phyloP scores from a whole-genome alignment of 116 monocot genomes.

The Dioscorea cayenensis region DNA sequence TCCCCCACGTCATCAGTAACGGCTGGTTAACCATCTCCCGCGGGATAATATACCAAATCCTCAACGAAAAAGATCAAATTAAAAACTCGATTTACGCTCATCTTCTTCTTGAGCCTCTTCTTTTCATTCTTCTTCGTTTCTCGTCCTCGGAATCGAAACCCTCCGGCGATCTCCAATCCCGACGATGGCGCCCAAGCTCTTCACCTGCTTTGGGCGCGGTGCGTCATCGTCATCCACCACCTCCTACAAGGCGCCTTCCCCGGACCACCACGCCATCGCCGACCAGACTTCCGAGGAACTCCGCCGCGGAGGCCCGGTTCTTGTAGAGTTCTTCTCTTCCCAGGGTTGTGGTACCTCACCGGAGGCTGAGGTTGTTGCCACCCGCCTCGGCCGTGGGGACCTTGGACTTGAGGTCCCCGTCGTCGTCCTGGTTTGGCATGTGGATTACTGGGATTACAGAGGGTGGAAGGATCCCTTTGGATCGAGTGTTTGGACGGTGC shows the following conservation, averaged over 20 bases:
- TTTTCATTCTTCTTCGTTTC: no score
- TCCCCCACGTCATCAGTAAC: no score
- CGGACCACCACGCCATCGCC: conserved; percentile 15
- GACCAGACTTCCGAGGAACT: conserved; percentile 50
- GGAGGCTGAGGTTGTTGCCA: conserved; percentile 64
- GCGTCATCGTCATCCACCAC: conserved; percentile 11
- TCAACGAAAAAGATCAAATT: not conserved
- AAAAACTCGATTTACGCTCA: no score
- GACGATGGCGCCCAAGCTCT: conserved; percentile 69
- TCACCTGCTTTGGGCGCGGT: conserved; percentile 80
- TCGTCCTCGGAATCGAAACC: not conserved
- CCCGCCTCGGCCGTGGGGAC: conserved; percentile 55
- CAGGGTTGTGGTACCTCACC: conserved; percentile 87
- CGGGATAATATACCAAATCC: not conserved
- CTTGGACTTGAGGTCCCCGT: conserved; percentile 27
- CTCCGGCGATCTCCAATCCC: not conserved
- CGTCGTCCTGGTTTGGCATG: conserved; percentile 69
- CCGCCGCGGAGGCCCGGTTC: conserved; percentile 49
- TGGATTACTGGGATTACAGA: conserved; percentile 91
- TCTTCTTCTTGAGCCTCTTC: no score
- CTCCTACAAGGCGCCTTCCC: not conserved
- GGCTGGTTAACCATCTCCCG: not conserved
- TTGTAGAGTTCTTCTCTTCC: conserved; percentile 89
- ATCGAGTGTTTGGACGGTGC: conserved; percentile 74
- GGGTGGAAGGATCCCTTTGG: conserved; percentile 99